Conservation (phyloP, 805 yeast species). For the Lipomyces orientalis region DNA sequence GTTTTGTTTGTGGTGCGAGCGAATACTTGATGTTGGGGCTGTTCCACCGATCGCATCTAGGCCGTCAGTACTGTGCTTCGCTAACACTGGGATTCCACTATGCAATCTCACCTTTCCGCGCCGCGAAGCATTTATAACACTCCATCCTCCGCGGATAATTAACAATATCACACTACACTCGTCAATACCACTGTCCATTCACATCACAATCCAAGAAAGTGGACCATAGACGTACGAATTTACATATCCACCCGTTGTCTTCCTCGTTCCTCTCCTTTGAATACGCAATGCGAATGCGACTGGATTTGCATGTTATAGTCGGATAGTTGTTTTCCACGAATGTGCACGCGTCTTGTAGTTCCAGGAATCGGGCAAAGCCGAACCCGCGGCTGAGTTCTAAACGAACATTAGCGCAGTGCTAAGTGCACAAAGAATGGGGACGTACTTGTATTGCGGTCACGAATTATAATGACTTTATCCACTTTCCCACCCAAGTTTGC, state of each 20-base stretch:
- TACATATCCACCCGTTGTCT: slow-evolving; percentile 26
- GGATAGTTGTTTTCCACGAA: slow-evolving; percentile 21
- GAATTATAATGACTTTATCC: slow-evolving; percentile 22
- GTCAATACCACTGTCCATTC: neutral
- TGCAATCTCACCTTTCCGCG: slow-evolving; percentile 12
- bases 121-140: slow-evolving; percentile 24
- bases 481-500: slow-evolving; percentile 11
- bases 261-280: slow-evolving; percentile 13
- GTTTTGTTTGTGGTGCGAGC: slow-evolving; percentile 5
- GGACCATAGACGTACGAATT: slow-evolving; percentile 2
- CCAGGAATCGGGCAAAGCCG: slow-evolving; percentile 26
- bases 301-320: neutral
- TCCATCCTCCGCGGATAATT: slow-evolving; percentile 26
- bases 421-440: neutral
- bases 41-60: slow-evolving; percentile 9
- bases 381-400: slow-evolving; percentile 22
- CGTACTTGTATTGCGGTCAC: slow-evolving; percentile 29
- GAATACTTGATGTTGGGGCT: slow-evolving; percentile 4
- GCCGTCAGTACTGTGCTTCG: neutral
- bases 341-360: slow-evolving; percentile 9
- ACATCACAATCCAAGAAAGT: neutral
- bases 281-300: slow-evolving; percentile 6
- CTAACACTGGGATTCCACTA: neutral
- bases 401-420: no score
- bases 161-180: slow-evolving; percentile 18